A percentile compares a stretch with the other conserved stretches of the same genome.
Conservation (phyloP, 768 basidiomycete species). For the Boletus tomentosulus region DNA sequence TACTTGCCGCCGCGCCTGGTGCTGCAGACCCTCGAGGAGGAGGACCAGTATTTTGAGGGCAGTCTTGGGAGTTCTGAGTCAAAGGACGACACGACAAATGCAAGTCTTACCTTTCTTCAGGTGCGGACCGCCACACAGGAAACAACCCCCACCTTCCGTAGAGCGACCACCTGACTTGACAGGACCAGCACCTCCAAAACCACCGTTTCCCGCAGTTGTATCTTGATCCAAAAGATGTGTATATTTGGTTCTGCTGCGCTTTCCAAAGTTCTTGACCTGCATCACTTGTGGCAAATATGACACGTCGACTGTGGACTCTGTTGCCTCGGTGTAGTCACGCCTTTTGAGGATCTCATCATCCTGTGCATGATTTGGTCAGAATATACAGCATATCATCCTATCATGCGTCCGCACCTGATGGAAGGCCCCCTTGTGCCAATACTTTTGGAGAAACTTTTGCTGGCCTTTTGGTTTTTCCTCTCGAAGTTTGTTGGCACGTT, state of each 20-base stretch:
- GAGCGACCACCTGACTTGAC: conserved; percentile 54
- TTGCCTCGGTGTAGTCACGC: conserved; percentile 87
- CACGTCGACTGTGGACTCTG: conserved; percentile 84
- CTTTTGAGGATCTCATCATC: conserved; percentile 82
- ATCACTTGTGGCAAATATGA: conserved; percentile 89
- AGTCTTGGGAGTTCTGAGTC: conserved; percentile 34
- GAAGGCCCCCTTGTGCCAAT: conserved; percentile 99
- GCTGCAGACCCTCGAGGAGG: conserved; percentile 21
- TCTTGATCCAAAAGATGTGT: conserved; percentile 96
- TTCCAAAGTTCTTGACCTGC: conserved; percentile 95
- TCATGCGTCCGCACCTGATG: conserved; percentile 63
- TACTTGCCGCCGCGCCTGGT: conserved; percentile 29
- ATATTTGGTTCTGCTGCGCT: conserved; percentile 90
- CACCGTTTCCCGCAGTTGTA: conserved; percentile 62
- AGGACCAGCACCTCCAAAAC: conserved; percentile 58
- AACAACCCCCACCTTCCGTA: conserved; percentile 70
- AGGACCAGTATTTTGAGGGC: conserved; percentile 48
- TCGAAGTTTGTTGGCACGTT: conserved; percentile 74
- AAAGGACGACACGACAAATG: not conserved
- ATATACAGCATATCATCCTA: conserved; percentile 2
- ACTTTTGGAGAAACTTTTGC: conserved; percentile 94
- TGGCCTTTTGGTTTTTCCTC: conserved; percentile 89
- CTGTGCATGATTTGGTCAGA: conserved; percentile 37
- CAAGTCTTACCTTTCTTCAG: conserved; percentile 70
- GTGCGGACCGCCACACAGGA: conserved; percentile 91